Base-by-base conservation (phyloP, 768 basidiomycete species). In the Hygrophoropsis aurantiaca region DNA sequence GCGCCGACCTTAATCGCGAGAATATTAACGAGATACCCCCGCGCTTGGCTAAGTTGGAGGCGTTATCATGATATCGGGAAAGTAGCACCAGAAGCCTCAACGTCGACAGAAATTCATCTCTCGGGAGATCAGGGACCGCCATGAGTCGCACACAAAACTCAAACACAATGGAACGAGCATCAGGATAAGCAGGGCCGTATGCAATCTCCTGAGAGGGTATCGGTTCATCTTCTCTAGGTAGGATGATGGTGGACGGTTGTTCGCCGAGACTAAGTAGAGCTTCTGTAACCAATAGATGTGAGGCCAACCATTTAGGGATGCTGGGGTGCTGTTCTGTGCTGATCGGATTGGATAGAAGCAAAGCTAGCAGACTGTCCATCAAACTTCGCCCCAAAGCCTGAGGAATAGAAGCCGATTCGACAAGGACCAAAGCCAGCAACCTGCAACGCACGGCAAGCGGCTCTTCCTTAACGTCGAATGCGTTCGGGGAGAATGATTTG, bases 301-400 rank as follows among this genome's bases (percentile, higher is more conserved):
- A 79, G 1, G 93, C 84, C 4, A 95, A 77, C 97, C 97, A 99
- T 58, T 80, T 84, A 8, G 95, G 93, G 24, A 79, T 69, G 16
- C 59, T 63, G 4, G 79, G 74, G 42, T 80, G 79, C n/a, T 77
- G 77, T 45, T 80, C 78, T 36, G 69, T 67, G 46, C 73, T 77
- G 27, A 67, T 60, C 13, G 74, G 74, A 56, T 74, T 76, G 10
- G 87, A 82, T 18, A 82, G 69, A 24, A 92, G 70, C 11, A 91
- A 64, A 2, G 81, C 82, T 16, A 92, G 66, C 19, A 92, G 69
- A 47, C 75, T 74, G 40, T 85, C 82, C 79, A 91, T 81, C 48
- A 91, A 68, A 46, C 75, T 74, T 42, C 78, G 74, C 32, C 82
- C 72, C 36, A 79, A 74, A 45, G 72, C 64, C 43, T 74, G 72